Conservation (phyloP, 2,329 filamentous ascomycete species). For the Catunica adiposa region DNA sequence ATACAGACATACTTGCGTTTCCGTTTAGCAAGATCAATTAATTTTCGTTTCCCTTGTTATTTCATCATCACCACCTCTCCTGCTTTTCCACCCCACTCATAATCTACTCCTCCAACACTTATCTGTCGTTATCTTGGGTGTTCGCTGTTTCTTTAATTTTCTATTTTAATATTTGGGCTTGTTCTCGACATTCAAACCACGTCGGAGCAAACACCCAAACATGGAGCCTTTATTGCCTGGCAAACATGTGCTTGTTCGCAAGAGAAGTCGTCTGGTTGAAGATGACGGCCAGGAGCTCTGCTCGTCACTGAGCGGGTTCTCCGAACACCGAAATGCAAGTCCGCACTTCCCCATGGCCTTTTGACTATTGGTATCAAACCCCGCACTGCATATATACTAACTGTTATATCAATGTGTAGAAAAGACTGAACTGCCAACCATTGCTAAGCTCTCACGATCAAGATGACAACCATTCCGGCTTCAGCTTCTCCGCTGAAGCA, state of each 20-base stretch:
- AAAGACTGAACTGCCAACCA: constrained; percentile 13
- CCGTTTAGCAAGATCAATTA: background rate
- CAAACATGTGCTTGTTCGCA: constrained; percentile 11
- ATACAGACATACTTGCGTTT: no score
- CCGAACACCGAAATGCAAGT: constrained; percentile 14
- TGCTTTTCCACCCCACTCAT: background rate
- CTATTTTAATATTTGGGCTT: no score
- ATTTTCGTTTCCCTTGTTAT: no score
- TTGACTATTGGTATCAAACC: background rate
- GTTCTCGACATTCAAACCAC: background rate
- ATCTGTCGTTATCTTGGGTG: background rate
- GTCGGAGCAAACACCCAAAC: background rate
- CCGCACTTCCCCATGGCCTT: background rate
- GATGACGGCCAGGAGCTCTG: constrained; percentile 10
- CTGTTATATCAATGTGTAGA: constrained; percentile 2
- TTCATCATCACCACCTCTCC: background rate
- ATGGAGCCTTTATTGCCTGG: constrained; percentile 10
- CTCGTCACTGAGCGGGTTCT: constrained; percentile 4
- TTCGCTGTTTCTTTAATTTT: background rate
- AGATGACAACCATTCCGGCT: background rate
- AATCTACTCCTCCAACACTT: background rate
- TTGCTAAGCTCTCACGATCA: background rate
- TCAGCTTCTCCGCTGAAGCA: constrained; percentile 6
- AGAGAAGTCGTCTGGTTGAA: constrained; percentile 12
- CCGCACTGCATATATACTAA: background rate